A percentile compares a stretch with the other conserved stretches of the same genome.
phyloP scores from a whole-genome alignment of 768 basidiomycete species.

The Omphalotus guepiniiformis region DNA sequence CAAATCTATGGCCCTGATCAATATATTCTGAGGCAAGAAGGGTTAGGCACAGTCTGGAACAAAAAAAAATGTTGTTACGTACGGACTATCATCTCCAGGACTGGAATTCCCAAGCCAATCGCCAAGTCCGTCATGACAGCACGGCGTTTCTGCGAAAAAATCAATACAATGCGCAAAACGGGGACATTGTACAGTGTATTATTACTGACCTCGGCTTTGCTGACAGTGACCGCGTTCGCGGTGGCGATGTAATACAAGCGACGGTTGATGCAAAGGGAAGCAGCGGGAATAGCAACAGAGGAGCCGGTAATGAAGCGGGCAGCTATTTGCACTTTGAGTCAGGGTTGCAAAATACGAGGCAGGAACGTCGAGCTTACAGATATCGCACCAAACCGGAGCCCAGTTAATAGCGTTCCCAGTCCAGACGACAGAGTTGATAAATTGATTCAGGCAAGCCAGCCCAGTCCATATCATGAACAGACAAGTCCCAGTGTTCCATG shows the following conservation, averaged over 20 bases:
- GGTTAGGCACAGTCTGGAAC: too few species aligned
- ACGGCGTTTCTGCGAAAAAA: too few species aligned
- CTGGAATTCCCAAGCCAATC: constrained; percentile 51
- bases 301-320: constrained; percentile 41
- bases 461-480: constrained; percentile 55
- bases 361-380: too few species aligned
- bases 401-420: constrained; percentile 35
- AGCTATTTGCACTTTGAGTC: constrained; percentile 24
- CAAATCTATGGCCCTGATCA: constrained; percentile 54
- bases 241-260: constrained; percentile 59
- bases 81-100: constrained; percentile 45
- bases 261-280: constrained; percentile 57
- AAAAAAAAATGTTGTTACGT: constrained; percentile 15
- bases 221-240: constrained; percentile 46
- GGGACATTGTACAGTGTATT: too few species aligned
- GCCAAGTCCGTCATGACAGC: constrained; percentile 46
- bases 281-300: constrained; percentile 45
- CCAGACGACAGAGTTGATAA: constrained; percentile 58
- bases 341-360: constrained; percentile 6
- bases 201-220: constrained; percentile 45
- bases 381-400: constrained; percentile 47
- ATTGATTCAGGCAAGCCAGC: constrained; percentile 39
- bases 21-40: constrained; percentile 36
- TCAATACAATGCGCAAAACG: too few species aligned
- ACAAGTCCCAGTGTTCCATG: constrained; percentile 54